Percentiles rank a stretch among this genome's conserved stretches.
Conservation (phyloP, 2,329 filamentous ascomycete genomes). For the Verticillium longisporum region DNA sequence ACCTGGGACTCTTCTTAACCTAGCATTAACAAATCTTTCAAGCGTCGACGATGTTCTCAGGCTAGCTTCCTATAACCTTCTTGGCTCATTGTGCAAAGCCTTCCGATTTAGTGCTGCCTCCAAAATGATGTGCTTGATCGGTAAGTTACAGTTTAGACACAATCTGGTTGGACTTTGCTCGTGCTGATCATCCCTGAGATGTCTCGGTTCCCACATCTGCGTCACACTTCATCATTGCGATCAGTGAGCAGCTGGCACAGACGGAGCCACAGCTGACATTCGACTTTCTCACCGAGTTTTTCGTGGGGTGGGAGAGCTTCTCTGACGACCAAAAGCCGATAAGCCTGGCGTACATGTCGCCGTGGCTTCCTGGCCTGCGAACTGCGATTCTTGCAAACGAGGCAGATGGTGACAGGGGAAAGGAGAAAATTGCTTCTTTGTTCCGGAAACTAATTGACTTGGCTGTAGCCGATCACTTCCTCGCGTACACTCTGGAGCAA, state of each 20-base stretch:
- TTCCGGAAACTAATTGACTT: slow-evolving; percentile 63
- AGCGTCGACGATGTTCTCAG: slow-evolving; percentile 54
- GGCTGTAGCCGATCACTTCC: slow-evolving; percentile 51
- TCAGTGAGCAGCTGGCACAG: slow-evolving; percentile 56
- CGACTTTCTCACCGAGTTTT: slow-evolving; percentile 68
- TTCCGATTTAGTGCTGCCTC: slow-evolving; percentile 60
- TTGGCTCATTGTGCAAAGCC: slow-evolving; percentile 59
- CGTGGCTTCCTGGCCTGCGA: slow-evolving; percentile 58
- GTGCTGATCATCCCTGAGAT: slow-evolving; percentile 31
- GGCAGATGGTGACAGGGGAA: slow-evolving; percentile 56
- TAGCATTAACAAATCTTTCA: slow-evolving; percentile 60
- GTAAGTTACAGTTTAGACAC: slow-evolving; percentile 25
- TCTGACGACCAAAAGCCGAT: slow-evolving; percentile 60
- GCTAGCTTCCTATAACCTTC: slow-evolving; percentile 59
- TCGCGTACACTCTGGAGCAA: slow-evolving; percentile 56
- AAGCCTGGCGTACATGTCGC: slow-evolving; percentile 63
- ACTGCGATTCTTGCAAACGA: slow-evolving; percentile 53
- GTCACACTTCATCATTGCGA: slow-evolving; percentile 56
- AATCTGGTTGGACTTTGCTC: not conserved
- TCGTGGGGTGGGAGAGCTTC: slow-evolving; percentile 65
- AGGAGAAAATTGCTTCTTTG: slow-evolving; percentile 56
- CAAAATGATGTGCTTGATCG: slow-evolving; percentile 55
- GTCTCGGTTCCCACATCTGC: slow-evolving; percentile 57
- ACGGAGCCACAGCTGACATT: slow-evolving; percentile 61
- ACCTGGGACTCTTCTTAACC: slow-evolving; percentile 60